Evolutionary conservation across 495 filamentous ascomycete species (phyloP), one percentile per base, ranked within the genome.

Genomic region (Penicillium argentinense): DNA sequence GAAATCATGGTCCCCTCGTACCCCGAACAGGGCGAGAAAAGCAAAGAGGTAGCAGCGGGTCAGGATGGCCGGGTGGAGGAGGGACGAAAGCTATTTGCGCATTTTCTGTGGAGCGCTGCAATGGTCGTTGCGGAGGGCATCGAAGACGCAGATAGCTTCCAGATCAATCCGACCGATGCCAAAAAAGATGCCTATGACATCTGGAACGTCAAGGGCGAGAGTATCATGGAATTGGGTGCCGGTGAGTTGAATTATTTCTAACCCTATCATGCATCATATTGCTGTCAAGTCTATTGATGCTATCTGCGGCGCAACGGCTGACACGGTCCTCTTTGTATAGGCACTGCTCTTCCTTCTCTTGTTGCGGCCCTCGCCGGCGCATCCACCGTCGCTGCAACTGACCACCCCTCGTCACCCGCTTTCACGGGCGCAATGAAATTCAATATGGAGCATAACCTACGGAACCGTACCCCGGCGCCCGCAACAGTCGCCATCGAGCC

Each of bases 101-200:
- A 95, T 63, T 87, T 87, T 62, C 67, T 96, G 5, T 96, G 91
- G 91, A 95, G 92, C 61, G 74, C 88, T n/a, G 82, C 76, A 0
- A 67, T 92, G 52, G 71, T 85, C 43, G 72, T 91, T 36, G 86
- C 86, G 1, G 86, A 88, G 60, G 69, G 83, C 9, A 69, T 93
- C 8, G 83, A 87, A 56, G 67, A 51, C 19, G 63, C 62, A 9
- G 60, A 55, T 46, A 51, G 9, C 11, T 44, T 39, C 12, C 25
- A 37, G 8, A 25, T 24, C 8, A 13, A 37, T 27, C 14, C 33
- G 4, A 28, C 25, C 2, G 40, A 53, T 11, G 39, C 45, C 2
- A 38, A 47, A 23, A 39, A 23, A 24, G 59, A 56, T 18, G 38
- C 40, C 8, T 32, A 25, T 8, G 54, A 53, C 17, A 66, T 62